Evolutionary conservation across 2,329 filamentous ascomycete genomes (phyloP), one percentile per base, ranked within the genome.

Genomic region (Thelonectria discophora): DNA sequence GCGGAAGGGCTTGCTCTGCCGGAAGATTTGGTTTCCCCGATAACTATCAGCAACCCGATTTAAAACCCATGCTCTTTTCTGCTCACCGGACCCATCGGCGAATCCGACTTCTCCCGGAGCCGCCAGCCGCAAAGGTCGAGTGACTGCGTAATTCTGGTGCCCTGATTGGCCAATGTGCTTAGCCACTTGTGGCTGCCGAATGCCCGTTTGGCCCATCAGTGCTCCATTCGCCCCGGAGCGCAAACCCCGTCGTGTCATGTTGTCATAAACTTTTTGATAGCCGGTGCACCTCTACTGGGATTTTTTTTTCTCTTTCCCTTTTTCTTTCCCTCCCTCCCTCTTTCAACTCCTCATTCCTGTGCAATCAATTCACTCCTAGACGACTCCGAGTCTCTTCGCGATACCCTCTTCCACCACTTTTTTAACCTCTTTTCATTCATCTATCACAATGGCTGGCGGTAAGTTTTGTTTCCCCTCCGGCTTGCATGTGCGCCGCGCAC

Each of bases 381-480:
- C 50, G 62, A 42, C 54, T 45, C 45, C 59, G 45, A 47, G 45
- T 47, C 34, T 40, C 52, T 42, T 49, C 50, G 55, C 58, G 55
- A 66, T 50, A 50, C 51, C 20, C 50, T 60, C 24, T 62, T 65
- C 56, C 49, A 43, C n/a, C 15, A 13, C 18, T 24, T n/a, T 24
- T 24, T 13, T 11, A 55, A 65, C 65, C 61, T 49, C 57, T 20
- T 58, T 58, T 69, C 68, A 69, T 63, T 55, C 61, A 49, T 52
- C 60, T 67, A 60, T 67, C 75, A 80, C 73, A 77, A 81, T 81
- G 79, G 78, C 79, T 77, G 78, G 78, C 71, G 78, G 79, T 81
- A 78, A 80, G 79, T 81, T 55, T 24, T 20, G 18, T 47, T 62
- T 43, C 37, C 63, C 62, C 62, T 58, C 45, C 43, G 12, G 18